Percentiles rank a stretch among this genome's conserved stretches.
phyloP scores from a whole-genome alignment of 2,329 filamentous ascomycete genomes.

The Pseudogymnoascus sp. region DNA sequence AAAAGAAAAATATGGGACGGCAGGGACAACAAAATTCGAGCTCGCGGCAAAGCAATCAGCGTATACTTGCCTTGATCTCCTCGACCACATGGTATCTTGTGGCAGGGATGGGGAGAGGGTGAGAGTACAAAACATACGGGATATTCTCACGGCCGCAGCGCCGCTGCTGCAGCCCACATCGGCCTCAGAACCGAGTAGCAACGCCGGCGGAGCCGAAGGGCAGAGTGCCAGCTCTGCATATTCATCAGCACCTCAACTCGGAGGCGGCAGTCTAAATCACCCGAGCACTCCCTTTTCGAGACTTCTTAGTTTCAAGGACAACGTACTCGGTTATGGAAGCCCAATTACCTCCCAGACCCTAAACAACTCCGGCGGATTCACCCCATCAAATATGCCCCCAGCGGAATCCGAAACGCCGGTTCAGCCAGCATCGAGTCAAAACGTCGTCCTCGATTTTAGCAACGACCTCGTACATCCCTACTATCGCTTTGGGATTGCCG shows the following conservation, averaged over 20 bases:
- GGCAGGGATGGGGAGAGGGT: not conserved
- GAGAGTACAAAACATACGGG: slow-evolving; percentile 2
- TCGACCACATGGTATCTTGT: not conserved
- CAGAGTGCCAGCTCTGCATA: not conserved
- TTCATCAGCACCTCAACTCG: not conserved
- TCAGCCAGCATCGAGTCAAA: not conserved
- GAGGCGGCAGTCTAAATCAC: not conserved
- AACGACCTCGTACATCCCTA: not conserved
- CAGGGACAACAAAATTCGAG: not conserved
- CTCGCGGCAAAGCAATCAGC: not conserved
- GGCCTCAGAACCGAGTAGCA: not conserved
- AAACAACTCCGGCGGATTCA: not conserved
- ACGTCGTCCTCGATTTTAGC: not conserved
- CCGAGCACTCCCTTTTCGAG: not conserved
- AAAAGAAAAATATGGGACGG: not conserved
- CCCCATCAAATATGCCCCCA: not conserved
- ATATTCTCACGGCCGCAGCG: not conserved
- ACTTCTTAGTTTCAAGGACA: not conserved
- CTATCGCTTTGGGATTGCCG: not conserved
- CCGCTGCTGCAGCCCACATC: not conserved
- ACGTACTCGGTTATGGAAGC: not conserved
- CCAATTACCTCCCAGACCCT: not conserved
- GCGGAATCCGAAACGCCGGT: not conserved
- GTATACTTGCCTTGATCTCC: not conserved
- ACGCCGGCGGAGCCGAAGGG: not conserved